Conservation (phyloP, 2,329 filamentous ascomycete genomes). For the Pseudopyricularia cyperi region DNA sequence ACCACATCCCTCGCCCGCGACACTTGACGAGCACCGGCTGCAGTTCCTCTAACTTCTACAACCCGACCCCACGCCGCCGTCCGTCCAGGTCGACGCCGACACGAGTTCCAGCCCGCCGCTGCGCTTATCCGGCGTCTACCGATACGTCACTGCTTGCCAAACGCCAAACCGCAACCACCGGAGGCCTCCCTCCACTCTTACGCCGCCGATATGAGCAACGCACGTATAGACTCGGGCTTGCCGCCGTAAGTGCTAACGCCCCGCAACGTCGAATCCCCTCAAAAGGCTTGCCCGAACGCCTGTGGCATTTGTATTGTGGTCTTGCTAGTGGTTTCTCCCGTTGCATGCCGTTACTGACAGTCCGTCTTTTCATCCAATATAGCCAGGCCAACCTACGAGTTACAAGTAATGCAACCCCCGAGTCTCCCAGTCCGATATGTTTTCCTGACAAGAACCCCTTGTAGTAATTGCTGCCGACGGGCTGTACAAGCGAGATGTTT, state of each 20-base stretch:
- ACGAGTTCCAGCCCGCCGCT: neutral
- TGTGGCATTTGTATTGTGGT: neutral
- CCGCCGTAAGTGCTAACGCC: conserved; percentile 39
- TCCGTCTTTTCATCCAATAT: neutral
- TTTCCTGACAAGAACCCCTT: conserved; percentile 3
- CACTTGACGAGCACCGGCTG: neutral
- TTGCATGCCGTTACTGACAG: neutral
- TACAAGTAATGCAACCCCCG: conserved; percentile 54
- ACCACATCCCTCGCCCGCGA: neutral
- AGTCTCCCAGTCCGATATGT: conserved; percentile 5
- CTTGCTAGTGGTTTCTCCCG: neutral
- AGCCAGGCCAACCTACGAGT: conserved; percentile 82
- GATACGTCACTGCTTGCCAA: neutral
- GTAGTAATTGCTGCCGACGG: conserved; percentile 97
- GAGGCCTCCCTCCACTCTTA: neutral
- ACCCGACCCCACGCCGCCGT: neutral
- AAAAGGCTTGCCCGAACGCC: neutral
- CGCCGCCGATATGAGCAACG: conserved; percentile 24
- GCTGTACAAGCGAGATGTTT: conserved; percentile 97
- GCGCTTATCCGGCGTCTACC: neutral
- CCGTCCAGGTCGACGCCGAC: neutral
- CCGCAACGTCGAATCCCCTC: neutral
- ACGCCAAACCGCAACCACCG: neutral
- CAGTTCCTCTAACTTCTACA: neutral
- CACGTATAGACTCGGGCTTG: conserved; percentile 45